These are phyloP conservation scores for Breynia disticha DNA, from an alignment of 441 rosid species.

Conservation along the genomic window DNA sequence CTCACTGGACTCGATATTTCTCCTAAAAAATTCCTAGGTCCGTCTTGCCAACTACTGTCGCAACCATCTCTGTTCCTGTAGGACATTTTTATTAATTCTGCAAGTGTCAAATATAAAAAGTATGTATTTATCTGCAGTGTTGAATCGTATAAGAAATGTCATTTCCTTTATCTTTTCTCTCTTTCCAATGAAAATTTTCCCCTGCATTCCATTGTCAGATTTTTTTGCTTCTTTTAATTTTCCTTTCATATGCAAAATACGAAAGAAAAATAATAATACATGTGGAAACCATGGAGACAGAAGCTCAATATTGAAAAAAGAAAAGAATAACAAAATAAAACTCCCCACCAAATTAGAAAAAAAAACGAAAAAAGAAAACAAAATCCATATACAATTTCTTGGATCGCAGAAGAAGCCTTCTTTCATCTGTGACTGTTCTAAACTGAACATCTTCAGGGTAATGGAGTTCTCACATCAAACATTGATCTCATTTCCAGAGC, in stretches of 20 bases:
- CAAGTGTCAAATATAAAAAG: too few species aligned
- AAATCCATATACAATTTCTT: slow-evolving; percentile 33
- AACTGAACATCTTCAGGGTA: slow-evolving; percentile 18
- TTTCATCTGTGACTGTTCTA: slow-evolving; percentile 15
- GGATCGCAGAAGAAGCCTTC: slow-evolving; percentile 11
- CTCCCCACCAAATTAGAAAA: slow-evolving; percentile 3
- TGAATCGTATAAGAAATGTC: too few species aligned
- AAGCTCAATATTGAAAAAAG: slow-evolving; percentile 12
- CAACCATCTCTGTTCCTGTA: too few species aligned
- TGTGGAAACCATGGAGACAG: slow-evolving; percentile 8
- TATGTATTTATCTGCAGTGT: too few species aligned
- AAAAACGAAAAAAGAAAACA: too few species aligned
- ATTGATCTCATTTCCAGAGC: slow-evolving; percentile 24
- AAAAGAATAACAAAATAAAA: slow-evolving; percentile 4
- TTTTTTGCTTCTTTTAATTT: slow-evolving; percentile 8
- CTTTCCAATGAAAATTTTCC: too few species aligned
- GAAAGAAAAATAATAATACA: slow-evolving; percentile 12
- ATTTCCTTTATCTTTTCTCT: too few species aligned
- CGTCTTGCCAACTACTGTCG: too few species aligned
- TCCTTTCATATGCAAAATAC: slow-evolving; percentile 16
- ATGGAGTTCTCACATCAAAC: slow-evolving; percentile 12
- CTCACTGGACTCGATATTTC: too few species aligned
- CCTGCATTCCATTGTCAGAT: slow-evolving; percentile 14
- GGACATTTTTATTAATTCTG: too few species aligned
- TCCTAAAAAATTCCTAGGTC: too few species aligned